These are phyloP conservation scores for Aureobasidium sp. DNA, from an alignment of 2,329 filamentous ascomycete genomes.

Conservation along the genomic window DNA sequence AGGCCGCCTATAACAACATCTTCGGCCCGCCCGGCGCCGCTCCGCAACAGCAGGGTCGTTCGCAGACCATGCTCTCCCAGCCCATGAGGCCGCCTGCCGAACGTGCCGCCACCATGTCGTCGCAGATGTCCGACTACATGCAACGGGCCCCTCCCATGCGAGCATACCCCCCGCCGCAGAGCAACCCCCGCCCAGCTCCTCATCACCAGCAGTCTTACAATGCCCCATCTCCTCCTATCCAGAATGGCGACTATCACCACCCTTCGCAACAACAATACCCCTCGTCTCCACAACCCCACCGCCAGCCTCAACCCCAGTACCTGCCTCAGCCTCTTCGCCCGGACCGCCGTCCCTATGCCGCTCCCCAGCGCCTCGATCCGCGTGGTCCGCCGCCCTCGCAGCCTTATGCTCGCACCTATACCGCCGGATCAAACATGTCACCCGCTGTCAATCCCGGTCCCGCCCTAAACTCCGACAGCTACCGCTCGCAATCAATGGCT, in stretches of 20 bases:
- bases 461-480: conserved; percentile 75
- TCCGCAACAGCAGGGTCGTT: conserved; percentile 54
- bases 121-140: conserved; percentile 46
- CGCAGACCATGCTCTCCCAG: conserved; percentile 89
- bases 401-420: conserved; percentile 35
- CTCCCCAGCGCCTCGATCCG: conserved; percentile 63
- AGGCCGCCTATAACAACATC: conserved; percentile 93
- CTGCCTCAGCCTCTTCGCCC: conserved; percentile 55
- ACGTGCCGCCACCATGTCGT: conserved; percentile 64
- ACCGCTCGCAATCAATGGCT: conserved; percentile 89
- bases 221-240: conserved; percentile 32
- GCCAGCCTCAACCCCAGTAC: conserved; percentile 47
- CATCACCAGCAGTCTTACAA: conserved; percentile 41
- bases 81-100: conserved; percentile 56
- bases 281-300: conserved; percentile 13
- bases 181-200: conserved; percentile 45
- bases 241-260: conserved; percentile 32
- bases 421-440: conserved; percentile 20
- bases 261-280: conserved; percentile 38
- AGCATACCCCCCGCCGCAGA: conserved; percentile 31
- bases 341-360: conserved; percentile 63
- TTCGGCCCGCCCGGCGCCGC: conserved; percentile 82
- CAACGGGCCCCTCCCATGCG: conserved; percentile 59
- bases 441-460: conserved; percentile 38
- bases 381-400: conserved; percentile 45